Percentiles rank a stretch among this genome's conserved stretches.
phyloP scores from a whole-genome alignment of 2,329 filamentous ascomycete genomes.

The Colletotrichum acutatum region DNA sequence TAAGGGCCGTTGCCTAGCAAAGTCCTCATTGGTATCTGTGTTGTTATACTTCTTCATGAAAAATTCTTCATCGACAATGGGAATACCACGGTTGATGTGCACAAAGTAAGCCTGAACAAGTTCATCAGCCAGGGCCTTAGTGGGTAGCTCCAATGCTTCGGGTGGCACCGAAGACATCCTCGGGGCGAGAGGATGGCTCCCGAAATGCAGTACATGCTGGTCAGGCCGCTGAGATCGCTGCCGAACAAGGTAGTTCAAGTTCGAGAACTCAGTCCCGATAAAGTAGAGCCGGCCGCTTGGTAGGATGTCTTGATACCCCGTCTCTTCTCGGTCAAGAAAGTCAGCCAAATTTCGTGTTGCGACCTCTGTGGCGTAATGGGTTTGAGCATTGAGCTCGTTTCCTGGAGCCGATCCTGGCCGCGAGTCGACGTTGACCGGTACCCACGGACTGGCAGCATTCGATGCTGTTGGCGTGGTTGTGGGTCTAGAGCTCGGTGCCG shows the following conservation, averaged over 20 bases:
- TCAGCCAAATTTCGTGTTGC: slow-evolving; percentile 60
- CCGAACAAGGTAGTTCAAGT: slow-evolving; percentile 64
- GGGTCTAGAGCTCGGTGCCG: slow-evolving; percentile 40
- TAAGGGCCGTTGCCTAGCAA: slow-evolving; percentile 46
- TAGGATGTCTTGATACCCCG: slow-evolving; percentile 57
- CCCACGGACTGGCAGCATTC: slow-evolving; percentile 19
- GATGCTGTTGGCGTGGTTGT: slow-evolving; percentile 41
- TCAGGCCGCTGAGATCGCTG: slow-evolving; percentile 48
- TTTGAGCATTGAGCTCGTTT: background rate
- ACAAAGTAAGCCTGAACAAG: slow-evolving; percentile 62
- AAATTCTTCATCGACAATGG: slow-evolving; percentile 61
- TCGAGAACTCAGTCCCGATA: slow-evolving; percentile 66
- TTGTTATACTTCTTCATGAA: slow-evolving; percentile 61
- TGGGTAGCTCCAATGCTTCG: slow-evolving; percentile 60
- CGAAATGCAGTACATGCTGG: slow-evolving; percentile 47
- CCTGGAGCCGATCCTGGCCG: slow-evolving; percentile 14
- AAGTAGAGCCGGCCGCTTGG: slow-evolving; percentile 61
- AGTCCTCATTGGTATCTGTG: slow-evolving; percentile 51
- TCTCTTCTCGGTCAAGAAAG: slow-evolving; percentile 60
- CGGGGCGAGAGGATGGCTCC: slow-evolving; percentile 46
- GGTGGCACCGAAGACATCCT: slow-evolving; percentile 54
- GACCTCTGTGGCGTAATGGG: slow-evolving; percentile 46
- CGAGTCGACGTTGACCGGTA: background rate
- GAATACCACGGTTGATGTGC: slow-evolving; percentile 62
- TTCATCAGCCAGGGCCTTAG: slow-evolving; percentile 58